phyloP scores from a whole-genome alignment of 352 stramenopile species.

The Discostella stelligera region DNA sequence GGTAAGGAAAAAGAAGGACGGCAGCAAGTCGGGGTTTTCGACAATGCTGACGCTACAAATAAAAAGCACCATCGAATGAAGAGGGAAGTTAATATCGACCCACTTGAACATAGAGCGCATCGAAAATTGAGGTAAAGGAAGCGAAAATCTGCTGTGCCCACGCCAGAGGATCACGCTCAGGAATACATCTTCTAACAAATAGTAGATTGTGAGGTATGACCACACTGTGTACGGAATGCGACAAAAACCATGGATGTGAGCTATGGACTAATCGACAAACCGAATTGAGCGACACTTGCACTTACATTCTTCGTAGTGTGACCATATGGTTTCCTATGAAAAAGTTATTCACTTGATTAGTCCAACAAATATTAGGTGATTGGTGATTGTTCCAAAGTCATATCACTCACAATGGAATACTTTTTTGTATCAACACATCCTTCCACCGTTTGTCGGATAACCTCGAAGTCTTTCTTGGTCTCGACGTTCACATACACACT shows the following conservation, averaged over 20 bases:
- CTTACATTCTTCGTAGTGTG: conserved; percentile 61
- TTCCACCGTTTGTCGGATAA: conserved; percentile 63
- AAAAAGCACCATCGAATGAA: conserved; percentile 70
- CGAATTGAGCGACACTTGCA: conserved; percentile 15
- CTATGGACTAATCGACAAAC: not conserved
- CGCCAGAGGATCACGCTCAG: conserved; percentile 70
- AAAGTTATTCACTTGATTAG: conserved; percentile 8
- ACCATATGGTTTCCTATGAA: conserved; percentile 31
- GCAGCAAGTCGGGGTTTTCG: conserved; percentile 61
- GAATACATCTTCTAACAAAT: conserved; percentile 66
- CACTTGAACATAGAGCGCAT: conserved; percentile 26
- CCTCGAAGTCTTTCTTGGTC: conserved; percentile 62
- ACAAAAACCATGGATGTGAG: conserved; percentile 5
- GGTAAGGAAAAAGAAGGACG: conserved; percentile 49
- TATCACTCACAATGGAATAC: conserved; percentile 22
- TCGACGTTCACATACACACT: conserved; percentile 70
- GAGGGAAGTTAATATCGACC: conserved; percentile 45
- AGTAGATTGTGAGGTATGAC: conserved; percentile 53
- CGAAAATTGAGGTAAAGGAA: conserved; percentile 30
- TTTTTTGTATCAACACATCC: conserved; percentile 55
- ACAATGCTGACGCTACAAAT: conserved; percentile 56
- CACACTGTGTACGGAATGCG: conserved; percentile 42
- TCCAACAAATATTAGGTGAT: too few relatives aligned
- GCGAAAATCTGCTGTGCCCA: conserved; percentile 36
- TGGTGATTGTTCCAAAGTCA: not conserved